Evolutionary conservation across 192 early-diverging fungal species (phyloP).

Genomic region (Umbelopsis vinacea): DNA sequence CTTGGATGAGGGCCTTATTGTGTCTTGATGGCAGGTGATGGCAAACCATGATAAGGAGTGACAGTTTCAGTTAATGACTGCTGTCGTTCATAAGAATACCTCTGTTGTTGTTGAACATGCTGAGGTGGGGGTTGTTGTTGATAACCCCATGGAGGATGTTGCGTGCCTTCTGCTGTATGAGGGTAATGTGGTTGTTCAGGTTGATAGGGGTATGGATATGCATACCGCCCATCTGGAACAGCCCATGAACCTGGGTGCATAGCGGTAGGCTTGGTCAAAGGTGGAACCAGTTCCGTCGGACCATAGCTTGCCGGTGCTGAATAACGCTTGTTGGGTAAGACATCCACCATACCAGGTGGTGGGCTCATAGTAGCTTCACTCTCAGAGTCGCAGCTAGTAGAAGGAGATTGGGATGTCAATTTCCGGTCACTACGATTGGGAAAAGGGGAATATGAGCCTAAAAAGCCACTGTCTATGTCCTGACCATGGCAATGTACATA

Average conservation of each 20-base stretch:
- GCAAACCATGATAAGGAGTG: slow-evolving; percentile 13
- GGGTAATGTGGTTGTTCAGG: not conserved
- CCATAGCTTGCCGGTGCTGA: slow-evolving; percentile 6
- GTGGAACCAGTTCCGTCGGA: slow-evolving; percentile 6
- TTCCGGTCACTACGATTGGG: slow-evolving; percentile 1
- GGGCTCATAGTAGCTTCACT: slow-evolving; percentile 39
- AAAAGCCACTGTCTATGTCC: too few species aligned
- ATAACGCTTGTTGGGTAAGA: slow-evolving; percentile 14
- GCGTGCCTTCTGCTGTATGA: not conserved
- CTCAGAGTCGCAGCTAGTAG: slow-evolving; percentile 43
- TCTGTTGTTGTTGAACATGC: not conserved
- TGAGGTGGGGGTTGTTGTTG: not conserved
- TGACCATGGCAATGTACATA: too few species aligned
- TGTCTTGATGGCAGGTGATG: slow-evolving; percentile 20
- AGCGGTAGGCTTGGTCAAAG: slow-evolving; percentile 21
- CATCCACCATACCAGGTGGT: slow-evolving; percentile 21
- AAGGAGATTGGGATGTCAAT: slow-evolving; percentile 33
- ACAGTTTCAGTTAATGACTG: slow-evolving; percentile 15
- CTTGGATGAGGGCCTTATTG: slow-evolving; percentile 1
- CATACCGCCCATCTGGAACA: slow-evolving; percentile 5
- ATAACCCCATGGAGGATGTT: slow-evolving; percentile 9
- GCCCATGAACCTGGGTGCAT: slow-evolving; percentile 16
- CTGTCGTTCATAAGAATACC: slow-evolving; percentile 18
- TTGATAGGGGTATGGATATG: slow-evolving; percentile 9
- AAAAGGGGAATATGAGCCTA: not conserved